phyloP scores from a whole-genome alignment of 306 rosid species.

The Myrica gale region DNA sequence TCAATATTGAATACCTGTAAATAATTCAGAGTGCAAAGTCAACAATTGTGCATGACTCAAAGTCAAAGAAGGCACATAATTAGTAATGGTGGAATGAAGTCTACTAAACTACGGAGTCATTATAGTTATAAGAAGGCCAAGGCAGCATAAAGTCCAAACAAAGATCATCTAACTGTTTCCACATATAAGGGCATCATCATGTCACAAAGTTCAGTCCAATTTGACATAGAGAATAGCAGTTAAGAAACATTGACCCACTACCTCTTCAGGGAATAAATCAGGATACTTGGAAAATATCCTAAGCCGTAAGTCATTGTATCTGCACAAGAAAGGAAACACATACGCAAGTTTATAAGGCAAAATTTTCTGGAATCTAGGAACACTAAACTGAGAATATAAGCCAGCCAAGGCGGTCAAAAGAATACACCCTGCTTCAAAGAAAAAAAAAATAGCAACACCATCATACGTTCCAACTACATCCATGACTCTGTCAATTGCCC shows the following conservation, averaged over 20 bases:
- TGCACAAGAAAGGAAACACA: conserved; percentile 36
- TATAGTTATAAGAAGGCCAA: background rate
- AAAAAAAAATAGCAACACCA: conserved; percentile 26
- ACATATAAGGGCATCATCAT: background rate
- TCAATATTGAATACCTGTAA: conserved; percentile 86
- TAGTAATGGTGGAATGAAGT: background rate
- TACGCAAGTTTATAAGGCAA: conserved; percentile 10
- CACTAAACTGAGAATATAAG: conserved; percentile 1
- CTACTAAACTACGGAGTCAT: background rate
- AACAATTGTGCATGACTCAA: conserved; percentile 10
- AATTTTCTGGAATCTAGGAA: conserved; percentile 15
- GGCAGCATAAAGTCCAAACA: background rate
- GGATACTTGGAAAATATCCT: conserved; percentile 92
- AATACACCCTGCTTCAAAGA: conserved; percentile 25
- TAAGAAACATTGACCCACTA: conserved; percentile 27
- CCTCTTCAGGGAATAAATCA: conserved; percentile 88
- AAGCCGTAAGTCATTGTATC: conserved; percentile 77
- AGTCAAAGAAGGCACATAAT: conserved; percentile 3
- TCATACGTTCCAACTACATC: conserved; percentile 95
- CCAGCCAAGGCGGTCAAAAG: conserved; percentile 17
- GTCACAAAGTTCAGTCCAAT: background rate
- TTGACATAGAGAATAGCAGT: background rate
- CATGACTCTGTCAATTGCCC: conserved; percentile 81
- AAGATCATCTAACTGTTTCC: background rate
- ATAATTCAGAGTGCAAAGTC: conserved; percentile 27